Conservation (phyloP, 1,284 basidiomycete genomes). For the Grifola frondosa region DNA sequence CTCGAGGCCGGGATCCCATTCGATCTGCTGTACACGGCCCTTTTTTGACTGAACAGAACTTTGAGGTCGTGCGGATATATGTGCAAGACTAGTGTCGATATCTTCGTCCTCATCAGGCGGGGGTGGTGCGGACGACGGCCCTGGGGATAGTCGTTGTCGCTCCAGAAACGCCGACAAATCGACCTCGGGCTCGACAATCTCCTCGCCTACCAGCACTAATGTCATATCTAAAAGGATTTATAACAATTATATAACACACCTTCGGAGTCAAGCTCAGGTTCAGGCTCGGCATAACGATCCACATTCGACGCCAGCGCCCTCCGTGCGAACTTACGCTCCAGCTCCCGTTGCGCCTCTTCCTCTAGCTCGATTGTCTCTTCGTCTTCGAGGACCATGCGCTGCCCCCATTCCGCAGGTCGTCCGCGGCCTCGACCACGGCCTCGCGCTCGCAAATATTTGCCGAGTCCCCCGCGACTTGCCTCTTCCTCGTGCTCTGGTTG, state of each 20-base stretch:
- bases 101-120: constrained; percentile 53
- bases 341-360: constrained; percentile 47
- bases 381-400: constrained; percentile 58
- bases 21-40: constrained; percentile 60
- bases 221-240: constrained; percentile 1
- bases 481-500: constrained; percentile 40
- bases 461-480: constrained; percentile 66
- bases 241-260: constrained; percentile 41
- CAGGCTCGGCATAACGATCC: constrained; percentile 69
- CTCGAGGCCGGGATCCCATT: constrained; percentile 67
- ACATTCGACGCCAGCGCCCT: constrained; percentile 65
- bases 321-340: constrained; percentile 48
- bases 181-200: constrained; percentile 67
- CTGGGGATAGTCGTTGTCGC: constrained; percentile 47
- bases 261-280: constrained; percentile 64
- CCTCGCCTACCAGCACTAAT: constrained; percentile 49
- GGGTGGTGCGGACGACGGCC: constrained; percentile 26
- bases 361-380: constrained; percentile 45
- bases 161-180: constrained; percentile 68
- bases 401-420: constrained; percentile 60
- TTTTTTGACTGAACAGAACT: constrained; percentile 43
- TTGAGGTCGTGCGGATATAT: constrained; percentile 40
- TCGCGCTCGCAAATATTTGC: constrained; percentile 69
- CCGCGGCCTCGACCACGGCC: constrained; percentile 58
- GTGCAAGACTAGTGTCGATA: constrained; percentile 57